Evolutionary conservation across 2,329 filamentous ascomycete species (phyloP), one percentile per base, ranked within the genome.

Genomic region (Chaetomium olivaceum): DNA sequence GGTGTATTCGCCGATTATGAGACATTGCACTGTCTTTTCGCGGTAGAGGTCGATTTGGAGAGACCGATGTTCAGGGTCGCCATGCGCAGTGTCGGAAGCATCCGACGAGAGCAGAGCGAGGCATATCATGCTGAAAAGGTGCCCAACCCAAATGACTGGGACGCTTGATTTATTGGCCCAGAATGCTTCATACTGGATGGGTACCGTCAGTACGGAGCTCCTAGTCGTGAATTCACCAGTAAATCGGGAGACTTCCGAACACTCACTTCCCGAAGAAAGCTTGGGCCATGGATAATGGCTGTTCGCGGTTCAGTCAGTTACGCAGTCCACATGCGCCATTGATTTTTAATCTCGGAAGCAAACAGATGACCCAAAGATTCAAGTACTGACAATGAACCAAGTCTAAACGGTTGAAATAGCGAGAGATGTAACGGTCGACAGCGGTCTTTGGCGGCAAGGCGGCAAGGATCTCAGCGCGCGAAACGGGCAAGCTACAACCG

Each of bases 81-180:
- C 58, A 29, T 61, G 63, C 4, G 51, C 58, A 11, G 43, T 56
- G 43, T 62, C 58, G 29, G 31, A 58, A 25, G 58, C 64, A 31
- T 46, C 64, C 16, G 52, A 68, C 21, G 51, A 56, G 1, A 25
- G 52, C 8, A 62, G 36, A 5, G 80, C 76, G 7, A 83, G 73
- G 59, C 78, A 78, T 54, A 84, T 72, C 4, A 84, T 82, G 6
- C 75, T 76, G 69, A 80, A 84, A 0, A 84, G 68, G 1, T 83
- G 73, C 1, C 79, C 81, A 12, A 84, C 61, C 81, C 81, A 84
- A 64, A 79, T 77, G 3, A 78, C 72, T 0, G 81, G 75, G 1
- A 74, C 75, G 0, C 68, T 69, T 2, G 70, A 63, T 3, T 79
- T 79, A 12, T 78, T 68, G 8, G 73, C 64, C 81, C 81, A 84